Evolutionary conservation across 2,329 filamentous ascomycete species (phyloP).

Genomic region (Corniculantispora saksenae): DNA sequence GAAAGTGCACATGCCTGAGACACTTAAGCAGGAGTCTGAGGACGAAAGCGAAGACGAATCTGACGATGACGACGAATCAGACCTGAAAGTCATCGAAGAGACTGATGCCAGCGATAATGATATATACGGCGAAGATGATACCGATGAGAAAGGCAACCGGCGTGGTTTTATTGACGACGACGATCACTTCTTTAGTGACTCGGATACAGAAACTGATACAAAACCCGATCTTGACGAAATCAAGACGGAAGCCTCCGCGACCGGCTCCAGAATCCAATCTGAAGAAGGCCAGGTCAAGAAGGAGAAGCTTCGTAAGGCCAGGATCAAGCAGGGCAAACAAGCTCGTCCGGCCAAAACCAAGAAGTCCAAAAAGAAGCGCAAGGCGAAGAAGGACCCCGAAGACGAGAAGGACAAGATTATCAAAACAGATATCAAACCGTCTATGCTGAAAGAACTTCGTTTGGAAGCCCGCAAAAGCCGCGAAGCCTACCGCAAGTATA

Average conservation of each 20-base stretch:
- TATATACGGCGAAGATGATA: constrained; percentile 31
- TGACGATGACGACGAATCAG: constrained; percentile 33
- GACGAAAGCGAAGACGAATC: constrained; percentile 39
- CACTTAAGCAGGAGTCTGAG: constrained; percentile 34
- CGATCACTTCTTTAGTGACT: constrained; percentile 30
- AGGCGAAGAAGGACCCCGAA: constrained; percentile 23
- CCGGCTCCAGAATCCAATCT: neutral
- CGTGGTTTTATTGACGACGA: constrained; percentile 34
- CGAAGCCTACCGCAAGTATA: constrained; percentile 67
- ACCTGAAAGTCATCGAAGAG: neutral
- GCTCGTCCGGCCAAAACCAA: constrained; percentile 7
- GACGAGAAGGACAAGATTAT: constrained; percentile 41
- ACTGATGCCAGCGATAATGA: constrained; percentile 32
- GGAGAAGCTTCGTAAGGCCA: constrained; percentile 24
- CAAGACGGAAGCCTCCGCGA: constrained; percentile 20
- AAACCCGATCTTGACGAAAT: constrained; percentile 28
- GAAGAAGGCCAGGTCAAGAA: constrained; percentile 32
- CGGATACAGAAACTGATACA: constrained; percentile 36
- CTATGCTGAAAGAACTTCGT: constrained; percentile 66
- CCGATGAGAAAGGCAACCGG: constrained; percentile 39
- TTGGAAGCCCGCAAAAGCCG: constrained; percentile 65
- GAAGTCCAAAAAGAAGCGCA: constrained; percentile 23
- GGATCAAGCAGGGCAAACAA: constrained; percentile 15
- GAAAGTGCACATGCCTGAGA: constrained; percentile 66
- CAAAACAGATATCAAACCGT: constrained; percentile 48